Base-by-base conservation (phyloP, 371 early-diverging fungal species). In the Choanephora cucurbitarum region DNA sequence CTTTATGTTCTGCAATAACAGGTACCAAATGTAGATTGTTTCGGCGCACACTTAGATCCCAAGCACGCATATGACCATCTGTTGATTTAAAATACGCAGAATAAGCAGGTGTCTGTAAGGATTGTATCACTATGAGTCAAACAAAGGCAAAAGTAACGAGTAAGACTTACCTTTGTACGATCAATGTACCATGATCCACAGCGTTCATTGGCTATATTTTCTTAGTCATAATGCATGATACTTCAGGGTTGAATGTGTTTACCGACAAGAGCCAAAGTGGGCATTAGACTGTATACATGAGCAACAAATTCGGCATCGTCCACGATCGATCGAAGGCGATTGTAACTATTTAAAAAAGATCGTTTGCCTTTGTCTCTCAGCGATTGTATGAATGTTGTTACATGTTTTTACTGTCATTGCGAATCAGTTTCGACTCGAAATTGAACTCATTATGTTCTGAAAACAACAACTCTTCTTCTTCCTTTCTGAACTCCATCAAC, bases 31-130 rank as follows among this genome's bases (percentile, higher is more conserved):
- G 92, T 28, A 85, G 69, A 60, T 94, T 94, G 53, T 88, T 79
- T 44, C 95, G 62, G 17, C 91, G 79, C 49, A 92, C 57, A 54
- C 83, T 92, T 49, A 93, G 91, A 52, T 87, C 84, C 93, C 93
- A 94, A 40, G 83, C 73, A 7, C 90, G 88, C 56, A 81, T 86
- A 64, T 94, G 95, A 0, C 94, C 95, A 69, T 94, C 95, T 0
- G 94, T 93, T 3, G 94, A 94, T 64, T 94, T 94, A 66, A 92
- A 93, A 58, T 94, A 94, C 0, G 86, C 93, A 1, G 89, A 78
- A 46, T 84, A 70, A 2, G 66, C 75, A 44, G 81, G 73, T 43
- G 69, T 70, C 85, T 87, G 28, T 28, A n/a, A n/a, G 28, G 28
- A 28, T 28, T 5, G 28, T 5, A 28, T 5, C 28, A n/a, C n/a